A percentile compares a stretch with the other conserved stretches of the same genome.
phyloP scores from a whole-genome alignment of 2,329 filamentous ascomycete species.

The Aureobasidium sp. region DNA sequence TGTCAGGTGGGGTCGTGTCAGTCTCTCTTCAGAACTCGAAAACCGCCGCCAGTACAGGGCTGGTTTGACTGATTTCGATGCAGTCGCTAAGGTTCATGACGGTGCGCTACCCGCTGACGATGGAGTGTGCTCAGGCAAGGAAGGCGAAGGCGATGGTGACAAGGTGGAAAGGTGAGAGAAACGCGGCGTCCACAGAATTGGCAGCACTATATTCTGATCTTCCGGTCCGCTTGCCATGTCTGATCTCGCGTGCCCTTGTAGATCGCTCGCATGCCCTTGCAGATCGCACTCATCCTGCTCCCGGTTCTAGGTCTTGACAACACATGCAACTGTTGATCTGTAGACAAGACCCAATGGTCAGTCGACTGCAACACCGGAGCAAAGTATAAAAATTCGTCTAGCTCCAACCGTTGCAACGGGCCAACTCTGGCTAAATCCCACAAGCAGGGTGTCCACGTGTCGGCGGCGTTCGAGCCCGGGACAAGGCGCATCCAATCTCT shows the following conservation, averaged over 20 bases:
- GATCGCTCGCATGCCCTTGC: background rate
- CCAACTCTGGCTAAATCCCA: background rate
- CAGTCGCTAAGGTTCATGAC: background rate
- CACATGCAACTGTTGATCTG: no score
- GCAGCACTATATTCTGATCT: background rate
- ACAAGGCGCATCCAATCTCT: background rate
- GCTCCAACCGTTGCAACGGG: background rate
- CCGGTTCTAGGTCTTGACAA: no score
- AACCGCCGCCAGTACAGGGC: background rate
- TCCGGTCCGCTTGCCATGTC: background rate
- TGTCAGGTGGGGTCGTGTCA: background rate
- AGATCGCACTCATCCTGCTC: background rate
- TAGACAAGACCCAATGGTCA: no score
- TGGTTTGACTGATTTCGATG: background rate
- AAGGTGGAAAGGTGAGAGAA: background rate
- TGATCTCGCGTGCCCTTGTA: background rate
- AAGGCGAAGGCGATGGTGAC: background rate
- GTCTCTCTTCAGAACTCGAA: background rate
- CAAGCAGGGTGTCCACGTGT: background rate
- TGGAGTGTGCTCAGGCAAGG: background rate
- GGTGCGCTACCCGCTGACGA: background rate
- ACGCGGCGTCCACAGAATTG: background rate
- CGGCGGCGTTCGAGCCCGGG: background rate
- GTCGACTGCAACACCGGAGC: background rate
- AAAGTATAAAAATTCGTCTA: background rate